Evolutionary conservation across 257 asterid genomes (phyloP).

Genomic region (Solanum bukasovii): DNA sequence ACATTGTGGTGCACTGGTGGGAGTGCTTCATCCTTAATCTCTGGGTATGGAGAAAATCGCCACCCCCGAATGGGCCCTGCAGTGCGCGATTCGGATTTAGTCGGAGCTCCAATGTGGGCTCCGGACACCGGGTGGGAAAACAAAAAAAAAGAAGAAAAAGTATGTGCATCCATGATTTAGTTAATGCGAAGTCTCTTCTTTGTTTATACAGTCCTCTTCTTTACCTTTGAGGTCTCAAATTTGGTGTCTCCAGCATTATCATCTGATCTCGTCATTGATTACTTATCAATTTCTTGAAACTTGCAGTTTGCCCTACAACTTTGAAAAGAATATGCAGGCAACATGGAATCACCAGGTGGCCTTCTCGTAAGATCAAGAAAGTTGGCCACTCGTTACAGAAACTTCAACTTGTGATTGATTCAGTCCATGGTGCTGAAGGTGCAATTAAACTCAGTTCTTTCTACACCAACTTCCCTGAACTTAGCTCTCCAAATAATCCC

Average conservation of each 20-base stretch:
- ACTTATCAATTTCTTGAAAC: background rate
- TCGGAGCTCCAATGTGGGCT: no score
- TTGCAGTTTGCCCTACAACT: conserved; percentile 85
- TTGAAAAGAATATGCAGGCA: conserved; percentile 86
- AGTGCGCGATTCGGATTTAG: no score
- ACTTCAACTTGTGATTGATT: conserved; percentile 80
- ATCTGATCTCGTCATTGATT: background rate
- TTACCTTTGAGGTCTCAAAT: background rate
- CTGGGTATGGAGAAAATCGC: no score
- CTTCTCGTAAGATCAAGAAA: conserved; percentile 81
- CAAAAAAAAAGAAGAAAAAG: background rate
- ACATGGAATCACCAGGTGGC: conserved; percentile 81
- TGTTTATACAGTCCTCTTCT: background rate
- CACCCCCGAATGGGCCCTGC: no score
- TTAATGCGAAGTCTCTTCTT: background rate
- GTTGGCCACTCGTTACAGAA: conserved; percentile 73
- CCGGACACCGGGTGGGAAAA: no score
- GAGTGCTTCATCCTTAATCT: no score
- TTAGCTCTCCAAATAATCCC: conserved; percentile 36
- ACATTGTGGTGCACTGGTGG: background rate
- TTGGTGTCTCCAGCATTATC: background rate
- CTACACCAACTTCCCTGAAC: conserved; percentile 70
- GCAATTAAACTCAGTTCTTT: conserved; percentile 61
- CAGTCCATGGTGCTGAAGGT: conserved; percentile 77
- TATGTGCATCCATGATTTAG: background rate